Base-by-base conservation (phyloP, 805 yeast genomes). In the Ogataea nakhonphanomensis region DNA sequence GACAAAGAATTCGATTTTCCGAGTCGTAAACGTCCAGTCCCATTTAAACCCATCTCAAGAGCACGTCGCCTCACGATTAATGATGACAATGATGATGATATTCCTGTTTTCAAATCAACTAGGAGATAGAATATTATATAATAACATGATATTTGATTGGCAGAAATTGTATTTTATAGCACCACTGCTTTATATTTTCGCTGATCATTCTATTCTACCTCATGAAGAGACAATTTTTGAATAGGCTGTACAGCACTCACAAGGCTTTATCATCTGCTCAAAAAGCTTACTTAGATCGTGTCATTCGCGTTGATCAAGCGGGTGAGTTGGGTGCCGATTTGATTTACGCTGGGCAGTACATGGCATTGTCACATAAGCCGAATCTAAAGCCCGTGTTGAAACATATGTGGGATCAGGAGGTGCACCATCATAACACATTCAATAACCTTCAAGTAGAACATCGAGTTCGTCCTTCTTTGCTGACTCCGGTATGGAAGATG, bases 331-430 rank as follows among this genome's bases (percentile, higher is more conserved):
- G 97, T 3, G 99, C 99, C 1, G 81, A 93, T 60, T 81, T 84
- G 51, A 93, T 93, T 36, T 93, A 93, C 61, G 79, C 81, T 44
- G 99, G 98, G 7, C 99, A 93, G 62, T 84, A 82, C 53, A 67
- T 76, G 28, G 89, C 89, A 2, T 67, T 93, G 37, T 77, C 84
- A 9, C 73, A 71, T 39, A 73, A 74, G 50, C 95, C 95, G 1
- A 78, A 80, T 43, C 67, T 91, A 43, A 86, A 79, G 53, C 91
- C 95, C 0, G 70, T 89, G 9, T 66, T 93, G 55, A 76, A 79
- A 54, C 97, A 93, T 59, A 93, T 93, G 99, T 90, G 98, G 98
- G 96, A 90, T 25, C 98, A 93, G 62, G 99, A 93, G 55, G 72
- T 91, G 25, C 88, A 82, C 52, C 99, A 93, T 57, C 95, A 88